These are phyloP conservation scores for Mycosarcoma mackinlayi DNA, from an alignment of 1,284 basidiomycete species.

Conservation along the genomic window DNA sequence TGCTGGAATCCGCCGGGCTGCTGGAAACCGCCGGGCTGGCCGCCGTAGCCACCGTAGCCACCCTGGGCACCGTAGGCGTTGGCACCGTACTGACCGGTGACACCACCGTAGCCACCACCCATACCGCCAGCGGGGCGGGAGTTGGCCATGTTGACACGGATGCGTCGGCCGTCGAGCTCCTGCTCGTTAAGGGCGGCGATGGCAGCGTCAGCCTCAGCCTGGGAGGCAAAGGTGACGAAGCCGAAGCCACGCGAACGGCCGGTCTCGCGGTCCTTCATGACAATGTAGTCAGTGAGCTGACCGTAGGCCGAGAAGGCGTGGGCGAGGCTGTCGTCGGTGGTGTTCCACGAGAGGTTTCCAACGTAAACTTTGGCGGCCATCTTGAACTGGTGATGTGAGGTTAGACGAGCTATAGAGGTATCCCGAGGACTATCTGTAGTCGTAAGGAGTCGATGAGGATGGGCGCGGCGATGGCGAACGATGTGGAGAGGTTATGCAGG, in stretches of 20 bases:
- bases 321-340: conserved; percentile 67
- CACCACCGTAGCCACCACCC: conserved; percentile 63
- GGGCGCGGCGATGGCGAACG: background rate
- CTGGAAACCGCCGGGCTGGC: conserved; percentile 53
- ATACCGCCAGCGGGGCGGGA: conserved; percentile 73
- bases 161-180: conserved; percentile 90
- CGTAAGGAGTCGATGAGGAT: background rate
- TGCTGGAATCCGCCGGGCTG: conserved; percentile 39
- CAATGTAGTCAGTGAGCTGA: conserved; percentile 70
- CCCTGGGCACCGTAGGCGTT: conserved; percentile 56
- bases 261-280: conserved; percentile 97
- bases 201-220: conserved; percentile 80
- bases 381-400: conserved; percentile 32
- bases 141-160: conserved; percentile 92
- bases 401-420: conserved; percentile 32
- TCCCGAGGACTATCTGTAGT: conserved; percentile 43
- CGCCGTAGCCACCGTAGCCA: conserved; percentile 50
- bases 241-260: conserved; percentile 91
- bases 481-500: too few relatives aligned
- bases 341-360: conserved; percentile 68
- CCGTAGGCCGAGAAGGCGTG: conserved; percentile 66
- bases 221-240: conserved; percentile 75
- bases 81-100: conserved; percentile 65
- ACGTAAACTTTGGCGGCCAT: conserved; percentile 69
- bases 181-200: conserved; percentile 86